Evolutionary conservation across 306 rosid genomes (phyloP), one percentile per base, ranked within the genome.

Genomic region (Psophocarpus tetragonolobus): DNA sequence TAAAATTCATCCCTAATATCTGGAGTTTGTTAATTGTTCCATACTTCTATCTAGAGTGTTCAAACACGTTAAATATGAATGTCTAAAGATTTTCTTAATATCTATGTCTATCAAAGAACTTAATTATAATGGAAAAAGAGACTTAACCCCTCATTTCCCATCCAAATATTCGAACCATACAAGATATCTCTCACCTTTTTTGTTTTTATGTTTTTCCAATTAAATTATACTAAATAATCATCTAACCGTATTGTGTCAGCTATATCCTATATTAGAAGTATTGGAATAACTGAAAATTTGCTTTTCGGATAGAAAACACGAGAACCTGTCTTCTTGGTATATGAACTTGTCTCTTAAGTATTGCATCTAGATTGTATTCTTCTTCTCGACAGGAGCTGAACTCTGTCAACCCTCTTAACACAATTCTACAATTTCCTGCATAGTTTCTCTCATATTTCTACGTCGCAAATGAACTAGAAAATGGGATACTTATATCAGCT

Each of bases 341-440:
- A 58, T 68, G 50, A 68, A 57, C 23, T 67, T 13, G 80, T 42
- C 63, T 51, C 68, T 68, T 48, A 66, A 68, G 15, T 41, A 70
- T 72, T 64, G 38, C 75, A 79, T 65, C 67, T 45, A 21, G 15
- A 69, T 50, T 3, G 36, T 21, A 42, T 44, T 39, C 18, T 48
- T 39, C 18, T 48, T 38, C 63, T 30, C 35, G 51, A 42, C 24
- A 13, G 68, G 68, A 76, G 66, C 15, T 4, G 30, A 18, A 75
- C 58, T 68, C 35, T 36, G 20, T 21, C 53, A 62, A 51, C 51
- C 23, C 23, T 44, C 26, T 67, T 62, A 62, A 62, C 75, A 78
- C 32, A 36, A 73, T 47, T 78, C 41, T 26, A 51, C 58, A 61
- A 53, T 21, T 45, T 71, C 71, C 67, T 2, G 24, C 27, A 68